phyloP scores from a whole-genome alignment of 192 early-diverging fungal genomes.

The Coemansia sp. region DNA sequence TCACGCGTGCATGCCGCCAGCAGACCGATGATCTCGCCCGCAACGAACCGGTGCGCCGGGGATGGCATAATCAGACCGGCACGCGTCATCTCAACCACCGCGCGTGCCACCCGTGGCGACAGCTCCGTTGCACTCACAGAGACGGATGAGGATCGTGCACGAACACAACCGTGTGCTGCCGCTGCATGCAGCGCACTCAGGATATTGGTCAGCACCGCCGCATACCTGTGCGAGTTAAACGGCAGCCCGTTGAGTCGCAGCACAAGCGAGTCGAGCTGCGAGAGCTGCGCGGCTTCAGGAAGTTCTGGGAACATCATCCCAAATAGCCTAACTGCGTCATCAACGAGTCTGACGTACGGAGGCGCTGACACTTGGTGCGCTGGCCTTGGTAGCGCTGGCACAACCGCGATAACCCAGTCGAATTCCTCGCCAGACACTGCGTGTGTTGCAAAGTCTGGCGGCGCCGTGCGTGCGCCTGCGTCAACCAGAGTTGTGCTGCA shows the following conservation, averaged over 20 bases:
- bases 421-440: conserved; percentile 18
- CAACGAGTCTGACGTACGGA: conserved; percentile 62
- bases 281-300: conserved; percentile 69
- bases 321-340: conserved; percentile 78
- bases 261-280: conserved; percentile 72
- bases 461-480: not conserved
- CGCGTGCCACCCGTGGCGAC: conserved; percentile 71
- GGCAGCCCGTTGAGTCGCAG: conserved; percentile 63
- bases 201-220: conserved; percentile 78
- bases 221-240: conserved; percentile 68
- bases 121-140: conserved; percentile 76
- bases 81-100: conserved; percentile 34
- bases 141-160: conserved; percentile 55
- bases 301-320: conserved; percentile 71
- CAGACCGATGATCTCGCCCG: conserved; percentile 81
- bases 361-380: not conserved
- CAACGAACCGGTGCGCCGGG: conserved; percentile 67
- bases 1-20: conserved; percentile 56
- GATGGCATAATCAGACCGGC: conserved; percentile 69
- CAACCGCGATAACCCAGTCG: conserved; percentile 23
- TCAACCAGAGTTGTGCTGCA: not conserved
- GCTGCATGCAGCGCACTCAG: conserved; percentile 70
- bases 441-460: conserved; percentile 21
- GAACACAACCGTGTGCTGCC: conserved; percentile 22
- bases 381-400: not conserved